A percentile compares a stretch with the other conserved stretches of the same genome.
phyloP scores from a whole-genome alignment of 2,329 filamentous ascomycete species.

The Diaporthe capsici region DNA sequence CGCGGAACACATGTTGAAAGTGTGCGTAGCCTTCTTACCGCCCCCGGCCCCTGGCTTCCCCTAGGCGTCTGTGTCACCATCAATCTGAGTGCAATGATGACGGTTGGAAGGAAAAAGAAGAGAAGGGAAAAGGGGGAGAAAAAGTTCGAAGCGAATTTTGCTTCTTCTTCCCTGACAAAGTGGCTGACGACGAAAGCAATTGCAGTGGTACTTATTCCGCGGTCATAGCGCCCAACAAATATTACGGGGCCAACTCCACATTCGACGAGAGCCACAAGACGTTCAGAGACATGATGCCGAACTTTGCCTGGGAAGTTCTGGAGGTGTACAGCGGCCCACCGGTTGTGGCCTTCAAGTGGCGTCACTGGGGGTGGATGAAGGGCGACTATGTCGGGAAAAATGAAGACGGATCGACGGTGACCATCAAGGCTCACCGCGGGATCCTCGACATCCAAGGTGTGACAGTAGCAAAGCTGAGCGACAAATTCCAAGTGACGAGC shows the following conservation, averaged over 20 bases:
- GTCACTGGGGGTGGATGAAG: slow-evolving; percentile 78
- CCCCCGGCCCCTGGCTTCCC: not conserved
- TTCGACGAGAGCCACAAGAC: slow-evolving; percentile 77
- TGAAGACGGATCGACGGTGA: slow-evolving; percentile 75
- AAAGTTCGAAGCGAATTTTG: slow-evolving; percentile 1
- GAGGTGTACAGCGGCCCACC: slow-evolving; percentile 78
- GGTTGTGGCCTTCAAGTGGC: slow-evolving; percentile 74
- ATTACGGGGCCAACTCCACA: slow-evolving; percentile 66
- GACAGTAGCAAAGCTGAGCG: slow-evolving; percentile 73
- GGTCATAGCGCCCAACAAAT: slow-evolving; percentile 73
- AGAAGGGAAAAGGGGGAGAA: not conserved
- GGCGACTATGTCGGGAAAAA: slow-evolving; percentile 76
- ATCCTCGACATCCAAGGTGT: slow-evolving; percentile 75
- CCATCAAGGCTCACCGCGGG: slow-evolving; percentile 71
- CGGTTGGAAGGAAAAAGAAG: not conserved
- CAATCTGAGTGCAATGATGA: not conserved
- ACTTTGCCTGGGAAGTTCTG: slow-evolving; percentile 78
- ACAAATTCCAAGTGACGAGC: slow-evolving; percentile 65
- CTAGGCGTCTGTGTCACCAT: not conserved
- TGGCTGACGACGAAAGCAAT: slow-evolving; percentile 16
- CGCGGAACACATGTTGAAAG: slow-evolving; percentile 75
- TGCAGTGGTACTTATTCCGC: slow-evolving; percentile 72
- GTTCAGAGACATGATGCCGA: slow-evolving; percentile 81
- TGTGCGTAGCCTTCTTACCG: slow-evolving; percentile 56
- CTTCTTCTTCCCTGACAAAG: slow-evolving; percentile 15